These are phyloP conservation scores for Vaccinium myrtillus DNA, from an alignment of 148 eudicot species.

Conservation along the genomic window DNA sequence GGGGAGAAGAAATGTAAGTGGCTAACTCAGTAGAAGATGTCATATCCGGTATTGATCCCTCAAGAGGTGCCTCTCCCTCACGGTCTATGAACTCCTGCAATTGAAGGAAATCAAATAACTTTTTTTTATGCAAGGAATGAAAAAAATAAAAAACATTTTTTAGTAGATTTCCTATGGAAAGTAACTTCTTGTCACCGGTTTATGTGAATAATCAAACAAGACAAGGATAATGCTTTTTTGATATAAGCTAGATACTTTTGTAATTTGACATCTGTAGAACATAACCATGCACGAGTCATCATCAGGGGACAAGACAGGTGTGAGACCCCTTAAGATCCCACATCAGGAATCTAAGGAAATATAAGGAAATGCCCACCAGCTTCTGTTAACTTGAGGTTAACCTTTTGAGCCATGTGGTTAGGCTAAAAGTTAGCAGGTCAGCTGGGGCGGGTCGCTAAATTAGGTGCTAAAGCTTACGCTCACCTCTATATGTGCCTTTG, in stretches of 20 bases:
- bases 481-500: not conserved
- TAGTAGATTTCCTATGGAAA: not conserved
- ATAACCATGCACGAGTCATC: not conserved
- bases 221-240: not conserved
- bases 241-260: not conserved
- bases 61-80: constrained; percentile 88
- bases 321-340: too few relatives aligned
- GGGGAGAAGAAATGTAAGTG: not conserved
- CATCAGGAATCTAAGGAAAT: too few relatives aligned
- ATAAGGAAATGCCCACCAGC: too few relatives aligned
- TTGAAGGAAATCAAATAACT: constrained; percentile 11
- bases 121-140: not conserved
- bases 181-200: not conserved
- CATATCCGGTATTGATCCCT: constrained; percentile 99
- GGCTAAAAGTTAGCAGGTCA: too few relatives aligned
- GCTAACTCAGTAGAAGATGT: constrained; percentile 96
- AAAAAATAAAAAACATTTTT: not conserved
- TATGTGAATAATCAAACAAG: not conserved
- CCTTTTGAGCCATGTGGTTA: too few relatives aligned
- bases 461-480: not conserved
- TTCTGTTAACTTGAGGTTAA: too few relatives aligned
- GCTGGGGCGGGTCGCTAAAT: too few relatives aligned
- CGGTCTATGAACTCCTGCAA: constrained; percentile 92
- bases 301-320: not conserved
- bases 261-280: constrained; percentile 10